phyloP scores from a whole-genome alignment of 208 protist genomes.

The Kentomonas sorsogonicus region DNA sequence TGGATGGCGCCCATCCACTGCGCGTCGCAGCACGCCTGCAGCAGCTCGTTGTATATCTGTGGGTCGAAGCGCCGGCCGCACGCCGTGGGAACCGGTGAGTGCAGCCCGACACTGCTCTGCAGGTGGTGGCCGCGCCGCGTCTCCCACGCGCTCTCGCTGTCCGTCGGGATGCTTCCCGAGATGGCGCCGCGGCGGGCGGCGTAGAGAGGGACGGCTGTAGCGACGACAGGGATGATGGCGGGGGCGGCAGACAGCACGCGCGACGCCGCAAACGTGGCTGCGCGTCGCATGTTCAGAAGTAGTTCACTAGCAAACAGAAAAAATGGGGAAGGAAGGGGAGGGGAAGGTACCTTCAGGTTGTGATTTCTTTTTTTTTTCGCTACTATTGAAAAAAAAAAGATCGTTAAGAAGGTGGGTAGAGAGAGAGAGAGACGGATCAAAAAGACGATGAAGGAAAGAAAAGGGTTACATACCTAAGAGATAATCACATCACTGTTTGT shows the following conservation, averaged over 20 bases:
- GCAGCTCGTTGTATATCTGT: slow-evolving; percentile 72
- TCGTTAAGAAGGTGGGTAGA: not conserved
- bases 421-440: slow-evolving; percentile 3
- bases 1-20: slow-evolving; percentile 84
- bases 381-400: not conserved
- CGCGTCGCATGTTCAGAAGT: too few species aligned
- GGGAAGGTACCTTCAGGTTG: too few species aligned
- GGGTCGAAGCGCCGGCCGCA: slow-evolving; percentile 80
- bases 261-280: not conserved
- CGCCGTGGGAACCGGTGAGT: slow-evolving; percentile 56
- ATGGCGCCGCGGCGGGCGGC: slow-evolving; percentile 28
- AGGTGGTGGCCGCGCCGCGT: slow-evolving; percentile 70
- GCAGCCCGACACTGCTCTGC: slow-evolving; percentile 64
- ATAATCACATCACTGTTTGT: too few species aligned
- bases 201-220: not conserved
- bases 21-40: slow-evolving; percentile 83
- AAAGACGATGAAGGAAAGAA: slow-evolving; percentile 12
- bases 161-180: slow-evolving; percentile 50
- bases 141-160: slow-evolving; percentile 36
- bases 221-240: not conserved
- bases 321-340: not conserved
- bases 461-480: too few species aligned
- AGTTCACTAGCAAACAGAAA: not conserved
- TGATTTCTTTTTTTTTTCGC: too few species aligned
- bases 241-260: not conserved